Base-by-base conservation (phyloP, 2,329 filamentous ascomycete genomes). In the Colletotrichum australisinense region DNA sequence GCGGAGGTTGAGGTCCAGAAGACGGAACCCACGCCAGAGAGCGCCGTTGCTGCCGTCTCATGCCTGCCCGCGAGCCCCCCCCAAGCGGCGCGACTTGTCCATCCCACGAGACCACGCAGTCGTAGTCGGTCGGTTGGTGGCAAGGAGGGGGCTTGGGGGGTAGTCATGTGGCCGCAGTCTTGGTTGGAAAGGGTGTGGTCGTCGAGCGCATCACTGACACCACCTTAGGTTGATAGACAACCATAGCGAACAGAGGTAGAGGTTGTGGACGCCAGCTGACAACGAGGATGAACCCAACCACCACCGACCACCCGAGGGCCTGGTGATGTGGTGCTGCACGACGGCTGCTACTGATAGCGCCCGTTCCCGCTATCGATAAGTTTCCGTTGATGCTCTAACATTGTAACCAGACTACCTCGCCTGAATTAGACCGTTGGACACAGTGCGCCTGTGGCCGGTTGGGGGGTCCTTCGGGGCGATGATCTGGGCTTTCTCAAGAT, bases 121-220 rank as follows among this genome's bases (percentile, higher is more conserved):
- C 56, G 63, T 26, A 58, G 24, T 8, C 30, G 24, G 8, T 67
- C 28, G 32, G 30, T 46, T 24, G 52, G 14, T 32, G 59, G 46
- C 26, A 56, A 68, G 52, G 24, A 32, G 42, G 22, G 60, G 52
- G 65, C 28, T 35, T 49, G 35, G 58, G 62, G 57, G 42, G 14
- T 46, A 57, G 59, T 70, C 70, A 73, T 69, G 70, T 69, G 70
- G 70, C 67, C 22, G 28, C 9, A 24, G n/a, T 59, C 52, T 59
- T n/a, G n/a, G 14, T 42, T 22, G 12, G 58, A 19, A 70, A 65
- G 60, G 70, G 70, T 70, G 60, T 70, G 55, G 60, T 72, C 30
- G 42, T 55, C 32, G 55, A 53, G 58, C 66, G 59, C 58, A 19
- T 8, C 62, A 60, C 22, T 65, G 67, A 59, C 62, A 57, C 59